phyloP scores from a whole-genome alignment of 140 eudicot species.

The Eryngium alpinum region DNA sequence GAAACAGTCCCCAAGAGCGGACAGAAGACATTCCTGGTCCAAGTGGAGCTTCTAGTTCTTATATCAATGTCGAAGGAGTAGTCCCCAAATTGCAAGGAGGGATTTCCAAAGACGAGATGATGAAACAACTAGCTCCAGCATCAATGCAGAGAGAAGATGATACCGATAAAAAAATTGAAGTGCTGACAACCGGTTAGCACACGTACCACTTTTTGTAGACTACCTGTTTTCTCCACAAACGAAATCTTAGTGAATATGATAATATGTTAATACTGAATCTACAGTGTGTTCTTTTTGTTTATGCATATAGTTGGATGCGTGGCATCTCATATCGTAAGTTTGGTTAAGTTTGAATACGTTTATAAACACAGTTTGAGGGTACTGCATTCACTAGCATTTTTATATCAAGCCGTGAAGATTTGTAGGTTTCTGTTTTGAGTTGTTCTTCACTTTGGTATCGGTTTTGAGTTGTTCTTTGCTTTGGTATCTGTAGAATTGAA shows the following conservation, averaged over 20 bases:
- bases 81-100: background rate
- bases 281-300: too few relatives aligned
- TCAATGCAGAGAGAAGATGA: slow-evolving; percentile 5
- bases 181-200: background rate
- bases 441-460: too few relatives aligned
- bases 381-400: too few relatives aligned
- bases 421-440: too few relatives aligned
- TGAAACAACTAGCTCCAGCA: background rate
- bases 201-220: background rate
- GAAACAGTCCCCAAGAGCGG: background rate
- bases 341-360: too few relatives aligned
- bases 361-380: too few relatives aligned
- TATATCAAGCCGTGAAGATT: too few relatives aligned
- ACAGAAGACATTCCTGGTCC: background rate
- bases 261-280: background rate
- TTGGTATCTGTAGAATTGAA: too few relatives aligned
- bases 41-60: background rate
- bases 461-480: too few relatives aligned
- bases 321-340: too few relatives aligned
- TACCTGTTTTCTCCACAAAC: background rate
- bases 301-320: too few relatives aligned
- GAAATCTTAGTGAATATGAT: background rate
- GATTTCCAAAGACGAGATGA: background rate
- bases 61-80: background rate
- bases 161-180: background rate